Percentiles rank a stretch among this genome's conserved stretches.
phyloP scores from a whole-genome alignment of 2,329 filamentous ascomycete genomes.

The Pseudogymnoascus sp. region DNA sequence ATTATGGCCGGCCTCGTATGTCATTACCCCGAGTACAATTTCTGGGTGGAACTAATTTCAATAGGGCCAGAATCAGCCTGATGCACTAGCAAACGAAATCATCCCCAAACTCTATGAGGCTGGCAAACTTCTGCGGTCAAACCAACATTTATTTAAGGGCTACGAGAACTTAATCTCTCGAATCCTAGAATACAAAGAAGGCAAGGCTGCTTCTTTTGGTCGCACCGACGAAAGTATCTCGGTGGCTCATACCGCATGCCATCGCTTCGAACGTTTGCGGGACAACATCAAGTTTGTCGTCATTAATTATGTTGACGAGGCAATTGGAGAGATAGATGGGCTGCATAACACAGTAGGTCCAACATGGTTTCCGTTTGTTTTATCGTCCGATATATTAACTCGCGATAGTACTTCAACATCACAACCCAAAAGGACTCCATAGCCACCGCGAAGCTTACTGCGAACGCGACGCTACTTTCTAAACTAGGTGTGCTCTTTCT shows the following conservation, averaged over 20 bases:
- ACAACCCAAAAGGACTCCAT: slow-evolving; percentile 68
- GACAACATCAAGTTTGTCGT: slow-evolving; percentile 54
- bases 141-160: slow-evolving; percentile 52
- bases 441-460: slow-evolving; percentile 61
- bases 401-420: slow-evolving; percentile 62
- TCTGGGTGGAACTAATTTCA: slow-evolving; percentile 13
- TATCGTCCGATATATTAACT: slow-evolving; percentile 12
- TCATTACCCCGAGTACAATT: not conserved
- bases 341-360: slow-evolving; percentile 54
- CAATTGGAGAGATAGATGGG: slow-evolving; percentile 61
- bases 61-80: slow-evolving; percentile 29
- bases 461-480: slow-evolving; percentile 63
- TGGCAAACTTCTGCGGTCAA: slow-evolving; percentile 50
- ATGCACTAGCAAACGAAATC: slow-evolving; percentile 41
- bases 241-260: slow-evolving; percentile 39
- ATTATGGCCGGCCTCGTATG: slow-evolving; percentile 25
- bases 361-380: not conserved
- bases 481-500: slow-evolving; percentile 71
- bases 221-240: slow-evolving; percentile 28
- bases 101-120: slow-evolving; percentile 50
- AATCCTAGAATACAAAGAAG: slow-evolving; percentile 35
- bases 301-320: slow-evolving; percentile 52
- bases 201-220: slow-evolving; percentile 26
- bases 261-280: slow-evolving; percentile 50
- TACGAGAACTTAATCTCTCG: slow-evolving; percentile 53